Evolutionary conservation across 73 alveolate species (phyloP).

Genomic region (Paramecium biaurelia): DNA sequence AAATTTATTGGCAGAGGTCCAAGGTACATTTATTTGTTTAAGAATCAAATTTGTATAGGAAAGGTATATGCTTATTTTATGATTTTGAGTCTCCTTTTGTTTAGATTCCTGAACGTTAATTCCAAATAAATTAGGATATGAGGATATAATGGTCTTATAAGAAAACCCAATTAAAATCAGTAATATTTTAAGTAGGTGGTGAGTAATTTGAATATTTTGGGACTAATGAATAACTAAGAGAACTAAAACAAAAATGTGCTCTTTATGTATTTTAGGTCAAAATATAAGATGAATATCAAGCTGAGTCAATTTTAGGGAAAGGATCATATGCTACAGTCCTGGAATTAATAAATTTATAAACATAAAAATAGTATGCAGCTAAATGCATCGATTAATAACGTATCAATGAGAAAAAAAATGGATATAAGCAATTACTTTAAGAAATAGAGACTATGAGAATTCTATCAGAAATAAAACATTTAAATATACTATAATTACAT

Average conservation of each 20-base stretch:
- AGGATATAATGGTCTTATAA: neutral
- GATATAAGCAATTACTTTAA: neutral
- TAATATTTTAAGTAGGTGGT: neutral
- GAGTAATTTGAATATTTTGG: slow-evolving; percentile 3
- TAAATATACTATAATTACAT: neutral
- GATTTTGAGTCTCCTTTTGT: neutral
- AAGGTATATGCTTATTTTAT: neutral
- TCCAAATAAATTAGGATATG: neutral
- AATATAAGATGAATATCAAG: slow-evolving; percentile 46
- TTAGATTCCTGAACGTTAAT: neutral
- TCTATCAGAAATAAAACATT: neutral
- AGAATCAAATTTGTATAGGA: slow-evolving; percentile 6
- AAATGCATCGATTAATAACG: slow-evolving; percentile 36
- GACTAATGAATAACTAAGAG: neutral
- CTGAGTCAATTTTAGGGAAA: slow-evolving; percentile 23
- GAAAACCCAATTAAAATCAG: neutral
- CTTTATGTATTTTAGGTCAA: slow-evolving; percentile 1
- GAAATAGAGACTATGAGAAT: slow-evolving; percentile 27
- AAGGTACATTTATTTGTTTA: neutral
- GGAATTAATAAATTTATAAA: neutral
- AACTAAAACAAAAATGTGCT: neutral
- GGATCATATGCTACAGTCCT: slow-evolving; percentile 43
- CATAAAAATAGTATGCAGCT: neutral
- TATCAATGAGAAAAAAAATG: neutral
- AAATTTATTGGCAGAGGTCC: slow-evolving; percentile 27